These are phyloP conservation scores for Amoebophrya sp. DNA, from an alignment of 169 alveolate genomes.

Conservation along the genomic window DNA sequence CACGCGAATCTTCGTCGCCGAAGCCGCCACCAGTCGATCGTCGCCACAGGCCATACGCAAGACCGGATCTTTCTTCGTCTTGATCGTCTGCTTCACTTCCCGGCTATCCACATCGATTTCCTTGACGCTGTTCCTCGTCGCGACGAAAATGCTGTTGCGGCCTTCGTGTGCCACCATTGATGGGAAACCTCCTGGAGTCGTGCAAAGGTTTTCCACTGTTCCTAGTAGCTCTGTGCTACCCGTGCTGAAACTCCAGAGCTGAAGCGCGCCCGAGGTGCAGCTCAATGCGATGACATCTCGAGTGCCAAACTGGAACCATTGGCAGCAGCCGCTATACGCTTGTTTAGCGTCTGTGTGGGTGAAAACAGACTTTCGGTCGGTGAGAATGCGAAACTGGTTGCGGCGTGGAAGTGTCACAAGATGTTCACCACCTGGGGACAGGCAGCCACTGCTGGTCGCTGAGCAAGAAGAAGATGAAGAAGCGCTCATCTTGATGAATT, in stretches of 20 bases:
- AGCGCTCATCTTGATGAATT: no score
- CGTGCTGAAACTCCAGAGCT: background rate
- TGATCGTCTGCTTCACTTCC: background rate
- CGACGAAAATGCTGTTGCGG: background rate
- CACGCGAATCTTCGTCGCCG: background rate
- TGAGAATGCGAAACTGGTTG: background rate
- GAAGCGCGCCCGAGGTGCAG: background rate
- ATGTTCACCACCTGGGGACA: background rate
- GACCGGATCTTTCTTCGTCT: background rate
- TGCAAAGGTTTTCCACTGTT: background rate
- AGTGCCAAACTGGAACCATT: background rate
- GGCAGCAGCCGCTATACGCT: background rate
- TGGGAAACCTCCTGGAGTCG: no score
- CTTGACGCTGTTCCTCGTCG: background rate
- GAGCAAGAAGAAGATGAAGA: no score
- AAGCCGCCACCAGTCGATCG: background rate
- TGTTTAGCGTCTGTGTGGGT: background rate
- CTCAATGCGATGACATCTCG: background rate
- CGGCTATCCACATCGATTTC: background rate
- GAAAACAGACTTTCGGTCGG: background rate
- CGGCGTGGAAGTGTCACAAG: background rate
- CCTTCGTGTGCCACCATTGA: background rate
- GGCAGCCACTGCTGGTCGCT: no score
- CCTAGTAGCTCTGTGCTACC: background rate
- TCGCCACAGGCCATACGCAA: background rate